These are phyloP conservation scores for Annulohypoxylon nitens DNA, from an alignment of 495 filamentous ascomycete species.

Conservation along the genomic window DNA sequence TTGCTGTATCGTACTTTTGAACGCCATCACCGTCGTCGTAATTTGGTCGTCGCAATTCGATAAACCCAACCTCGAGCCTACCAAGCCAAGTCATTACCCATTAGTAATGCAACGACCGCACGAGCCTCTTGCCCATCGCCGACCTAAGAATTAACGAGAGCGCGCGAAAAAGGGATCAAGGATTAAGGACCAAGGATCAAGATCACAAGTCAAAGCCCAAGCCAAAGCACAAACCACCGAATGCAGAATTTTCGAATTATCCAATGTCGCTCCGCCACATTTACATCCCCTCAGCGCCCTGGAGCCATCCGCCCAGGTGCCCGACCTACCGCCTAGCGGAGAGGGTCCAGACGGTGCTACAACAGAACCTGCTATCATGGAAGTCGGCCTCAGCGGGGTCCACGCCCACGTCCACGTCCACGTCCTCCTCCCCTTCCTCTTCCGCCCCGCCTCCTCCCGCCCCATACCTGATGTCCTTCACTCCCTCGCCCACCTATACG, in stretches of 20 bases:
- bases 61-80: conserved; percentile 2
- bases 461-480: conserved; percentile 85
- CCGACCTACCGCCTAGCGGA: conserved; percentile 58
- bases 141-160: conserved; percentile 1
- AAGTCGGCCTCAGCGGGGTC: conserved; percentile 52
- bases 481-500: conserved; percentile 88
- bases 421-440: conserved; percentile 59
- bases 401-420: conserved; percentile 24
- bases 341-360: conserved; percentile 58
- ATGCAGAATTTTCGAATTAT: neutral
- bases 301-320: conserved; percentile 55
- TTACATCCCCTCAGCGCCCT: conserved; percentile 69
- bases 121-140: neutral
- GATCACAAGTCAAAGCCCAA: neutral
- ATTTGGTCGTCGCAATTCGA: conserved; percentile 5
- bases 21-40: neutral
- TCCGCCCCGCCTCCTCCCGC: conserved; percentile 60
- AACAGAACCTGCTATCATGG: conserved; percentile 59
- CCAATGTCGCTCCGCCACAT: conserved; percentile 72
- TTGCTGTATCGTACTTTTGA: neutral
- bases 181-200: neutral
- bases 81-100: neutral
- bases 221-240: neutral
- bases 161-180: neutral
- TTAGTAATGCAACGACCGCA: neutral